These are phyloP conservation scores for Halenospora varia DNA, from an alignment of 495 filamentous ascomycete genomes.

Conservation along the genomic window DNA sequence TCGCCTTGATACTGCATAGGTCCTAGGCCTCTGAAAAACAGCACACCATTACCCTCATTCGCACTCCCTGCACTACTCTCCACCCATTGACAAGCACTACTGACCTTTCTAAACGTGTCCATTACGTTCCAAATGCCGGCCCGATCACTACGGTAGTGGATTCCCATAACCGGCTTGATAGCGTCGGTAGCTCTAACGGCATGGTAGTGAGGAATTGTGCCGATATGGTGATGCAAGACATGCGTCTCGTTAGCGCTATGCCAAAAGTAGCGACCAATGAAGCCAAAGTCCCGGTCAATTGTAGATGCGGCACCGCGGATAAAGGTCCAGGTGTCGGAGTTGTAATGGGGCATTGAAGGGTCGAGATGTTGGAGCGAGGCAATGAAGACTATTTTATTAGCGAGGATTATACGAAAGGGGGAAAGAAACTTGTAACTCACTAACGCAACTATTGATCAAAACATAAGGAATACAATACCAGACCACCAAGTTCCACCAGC, in stretches of 20 bases:
- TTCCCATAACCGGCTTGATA: conserved; percentile 78
- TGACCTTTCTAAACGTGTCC: too few relatives aligned
- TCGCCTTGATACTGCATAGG: too few relatives aligned
- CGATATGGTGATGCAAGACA: conserved; percentile 85
- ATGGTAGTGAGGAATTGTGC: conserved; percentile 84
- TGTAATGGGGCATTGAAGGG: conserved; percentile 80
- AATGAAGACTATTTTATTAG: conserved; percentile 61
- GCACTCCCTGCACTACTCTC: too few relatives aligned
- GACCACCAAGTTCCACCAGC: too few relatives aligned
- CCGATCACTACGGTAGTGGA: conserved; percentile 79
- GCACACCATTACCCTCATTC: too few relatives aligned
- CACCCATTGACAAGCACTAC: too few relatives aligned
- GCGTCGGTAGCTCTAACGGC: conserved; percentile 84
- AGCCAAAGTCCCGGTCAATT: conserved; percentile 85
- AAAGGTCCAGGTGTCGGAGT: conserved; percentile 72
- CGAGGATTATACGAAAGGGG: background rate
- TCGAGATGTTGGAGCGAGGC: conserved; percentile 93
- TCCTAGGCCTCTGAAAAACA: too few relatives aligned
- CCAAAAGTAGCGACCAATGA: conserved; percentile 79
- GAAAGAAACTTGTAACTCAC: too few relatives aligned
- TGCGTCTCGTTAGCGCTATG: conserved; percentile 93
- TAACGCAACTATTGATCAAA: too few relatives aligned
- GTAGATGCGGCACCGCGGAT: conserved; percentile 81
- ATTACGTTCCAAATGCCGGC: too few relatives aligned
- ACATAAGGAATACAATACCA: too few relatives aligned